phyloP scores from a whole-genome alignment of 2,329 filamentous ascomycete genomes.

The Teratosphaeria viscida region DNA sequence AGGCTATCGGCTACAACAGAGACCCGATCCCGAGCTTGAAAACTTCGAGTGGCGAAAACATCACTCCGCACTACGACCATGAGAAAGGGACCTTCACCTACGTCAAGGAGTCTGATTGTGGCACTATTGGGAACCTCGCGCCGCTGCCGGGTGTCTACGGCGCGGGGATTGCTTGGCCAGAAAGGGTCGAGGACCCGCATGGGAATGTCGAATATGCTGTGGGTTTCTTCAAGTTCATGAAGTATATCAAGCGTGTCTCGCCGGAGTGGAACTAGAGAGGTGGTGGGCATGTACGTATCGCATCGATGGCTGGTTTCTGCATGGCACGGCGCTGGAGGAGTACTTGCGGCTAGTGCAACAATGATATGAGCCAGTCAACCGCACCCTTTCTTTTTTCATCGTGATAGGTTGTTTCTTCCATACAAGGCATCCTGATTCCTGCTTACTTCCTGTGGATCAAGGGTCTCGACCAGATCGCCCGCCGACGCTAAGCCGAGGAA shows the following conservation, averaged over 20 bases:
- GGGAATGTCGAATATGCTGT: conserved; percentile 54
- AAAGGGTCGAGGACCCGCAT: conserved; percentile 49
- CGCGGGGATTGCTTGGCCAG: conserved; percentile 54
- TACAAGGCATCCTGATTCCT: neutral
- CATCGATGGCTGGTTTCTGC: neutral
- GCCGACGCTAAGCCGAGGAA: neutral
- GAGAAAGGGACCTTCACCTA: conserved; percentile 26
- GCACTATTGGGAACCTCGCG: conserved; percentile 7
- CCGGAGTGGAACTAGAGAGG: conserved; percentile 38
- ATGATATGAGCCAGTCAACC: neutral
- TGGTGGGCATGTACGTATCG: neutral
- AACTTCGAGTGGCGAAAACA: conserved; percentile 20
- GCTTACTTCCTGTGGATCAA: neutral
- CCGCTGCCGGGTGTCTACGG: conserved; percentile 46
- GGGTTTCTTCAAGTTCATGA: conserved; percentile 58
- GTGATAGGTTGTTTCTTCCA: too few relatives aligned
- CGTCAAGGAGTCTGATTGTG: conserved; percentile 8
- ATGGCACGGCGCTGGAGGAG: neutral
- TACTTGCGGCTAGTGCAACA: neutral
- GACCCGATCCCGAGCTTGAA: conserved; percentile 41
- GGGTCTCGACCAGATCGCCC: neutral
- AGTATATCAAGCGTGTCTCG: conserved; percentile 45
- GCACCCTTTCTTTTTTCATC: neutral
- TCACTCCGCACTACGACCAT: conserved; percentile 36
- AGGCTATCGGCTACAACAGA: conserved; percentile 49